These are phyloP conservation scores for Hysterium pulicare DNA, from an alignment of 2,329 filamentous ascomycete species.

Conservation along the genomic window DNA sequence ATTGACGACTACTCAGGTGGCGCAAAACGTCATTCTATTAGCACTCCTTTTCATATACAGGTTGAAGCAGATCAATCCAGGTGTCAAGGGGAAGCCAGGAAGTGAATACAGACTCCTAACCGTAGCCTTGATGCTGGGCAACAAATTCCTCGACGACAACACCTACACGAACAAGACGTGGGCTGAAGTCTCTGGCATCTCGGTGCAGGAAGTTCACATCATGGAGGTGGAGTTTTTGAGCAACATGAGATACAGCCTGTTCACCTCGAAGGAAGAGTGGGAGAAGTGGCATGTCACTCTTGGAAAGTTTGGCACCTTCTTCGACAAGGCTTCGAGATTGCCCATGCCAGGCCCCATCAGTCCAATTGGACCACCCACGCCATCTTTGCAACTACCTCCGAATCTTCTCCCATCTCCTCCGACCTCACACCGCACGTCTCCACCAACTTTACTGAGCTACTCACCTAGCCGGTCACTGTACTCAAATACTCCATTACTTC, in stretches of 20 bases:
- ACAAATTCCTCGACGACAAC: constrained; percentile 98
- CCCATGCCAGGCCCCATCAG: constrained; percentile 39
- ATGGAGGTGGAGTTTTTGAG: constrained; percentile 99
- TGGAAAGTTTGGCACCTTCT: constrained; percentile 77
- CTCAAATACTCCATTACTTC: constrained; percentile 38
- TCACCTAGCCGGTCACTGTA: constrained; percentile 43
- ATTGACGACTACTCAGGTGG: constrained; percentile 90
- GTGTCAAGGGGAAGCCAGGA: constrained; percentile 83
- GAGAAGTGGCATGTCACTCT: constrained; percentile 80
- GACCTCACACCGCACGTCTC: constrained; percentile 49
- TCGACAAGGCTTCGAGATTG: constrained; percentile 62
- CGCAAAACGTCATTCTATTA: constrained; percentile 88
- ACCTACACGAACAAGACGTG: constrained; percentile 99
- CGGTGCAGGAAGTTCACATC: constrained; percentile 91
- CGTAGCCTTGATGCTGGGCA: constrained; percentile 94
- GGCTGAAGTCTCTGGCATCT: constrained; percentile 94
- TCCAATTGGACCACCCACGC: constrained; percentile 29
- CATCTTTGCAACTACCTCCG: constrained; percentile 39
- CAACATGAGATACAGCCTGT: constrained; percentile 93
- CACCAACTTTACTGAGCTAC: constrained; percentile 42
- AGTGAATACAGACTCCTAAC: constrained; percentile 93
- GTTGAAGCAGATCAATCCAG: constrained; percentile 83
- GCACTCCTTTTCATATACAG: constrained; percentile 91
- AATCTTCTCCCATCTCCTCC: constrained; percentile 51
- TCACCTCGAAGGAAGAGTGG: constrained; percentile 85